Base-by-base conservation (phyloP, 164 flowering plant genomes). In the Umbellularia californica region DNA sequence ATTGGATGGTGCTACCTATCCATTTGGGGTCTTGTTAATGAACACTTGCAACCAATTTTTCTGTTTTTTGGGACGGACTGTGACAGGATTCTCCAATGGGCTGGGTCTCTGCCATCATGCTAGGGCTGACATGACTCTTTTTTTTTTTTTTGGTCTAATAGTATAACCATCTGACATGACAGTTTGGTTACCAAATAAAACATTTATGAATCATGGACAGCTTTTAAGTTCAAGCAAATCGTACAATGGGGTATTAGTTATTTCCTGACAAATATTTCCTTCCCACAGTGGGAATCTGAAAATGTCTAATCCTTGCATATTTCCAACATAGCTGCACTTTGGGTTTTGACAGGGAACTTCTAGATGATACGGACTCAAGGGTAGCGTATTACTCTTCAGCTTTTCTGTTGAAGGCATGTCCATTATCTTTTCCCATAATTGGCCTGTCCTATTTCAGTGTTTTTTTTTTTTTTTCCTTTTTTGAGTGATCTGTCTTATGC, bases 321-420 rank as follows among this genome's bases (percentile, higher is more conserved):
- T 14, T 55, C 60, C n/a, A 55, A 55, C 20, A 17, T 55, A 55
- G 60, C 12, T 20, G n/a, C 20, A 2, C 60, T 55, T 55, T 17
- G 60, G 17, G 17, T 73, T 23, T 64, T 83, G 72, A 52, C 90
- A 96, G 99, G 90, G 89, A 80, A 82, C 93, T 94, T 79, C 82
- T 94, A 75, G 98, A 91, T 83, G 99, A 96, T 80, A 87, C 97
- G 66, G 99, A 96, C 74, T 89, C 99, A 27, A 94, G 99, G 81
- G 97, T 96, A 70, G 99, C 98, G 55, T 96, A 89, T 84, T 92
- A 88, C 82, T 87, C 97, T 67, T 90, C 99, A 70, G 94, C 98
- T 33, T 96, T 96, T 85, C 93, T 96, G 79, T 81, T 96, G 74
- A 96, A 96, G 99, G 99, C 81, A 89, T 82, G 87, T 69, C 74